These are phyloP conservation scores for Craterostigma plantagineum DNA, from an alignment of 257 asterid species.

Conservation along the genomic window DNA sequence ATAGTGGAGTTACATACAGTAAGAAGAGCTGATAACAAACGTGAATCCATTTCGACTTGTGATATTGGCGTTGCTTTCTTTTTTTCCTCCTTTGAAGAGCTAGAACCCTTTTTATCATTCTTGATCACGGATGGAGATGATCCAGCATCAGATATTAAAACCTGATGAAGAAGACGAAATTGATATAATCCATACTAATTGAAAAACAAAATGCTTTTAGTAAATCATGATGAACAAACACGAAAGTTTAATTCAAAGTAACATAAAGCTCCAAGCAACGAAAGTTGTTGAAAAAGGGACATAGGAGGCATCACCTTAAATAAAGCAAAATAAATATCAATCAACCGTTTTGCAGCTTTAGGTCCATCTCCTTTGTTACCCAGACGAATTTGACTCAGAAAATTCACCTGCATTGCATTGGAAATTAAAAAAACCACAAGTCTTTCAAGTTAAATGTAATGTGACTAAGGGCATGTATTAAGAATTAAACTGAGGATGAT, in stretches of 20 bases:
- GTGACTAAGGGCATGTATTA: background rate
- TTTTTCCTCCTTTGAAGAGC: constrained; percentile 28
- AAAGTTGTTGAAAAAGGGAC: background rate
- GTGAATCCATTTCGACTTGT: constrained; percentile 91
- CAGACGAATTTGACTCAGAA: constrained; percentile 72
- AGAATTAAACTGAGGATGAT: background rate
- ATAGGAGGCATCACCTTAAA: constrained; percentile 52
- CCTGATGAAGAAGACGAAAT: constrained; percentile 21
- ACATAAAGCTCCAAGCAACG: too few relatives aligned
- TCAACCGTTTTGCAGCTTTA: constrained; percentile 74
- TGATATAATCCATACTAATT: constrained; percentile 3
- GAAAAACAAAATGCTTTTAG: background rate
- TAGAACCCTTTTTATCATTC: constrained; percentile 22
- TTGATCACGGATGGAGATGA: constrained; percentile 17
- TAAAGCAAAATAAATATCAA: constrained; percentile 85
- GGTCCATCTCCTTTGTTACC: constrained; percentile 89
- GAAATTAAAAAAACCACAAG: background rate
- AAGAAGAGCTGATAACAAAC: constrained; percentile 67
- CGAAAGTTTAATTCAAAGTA: background rate
- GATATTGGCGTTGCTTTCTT: constrained; percentile 24
- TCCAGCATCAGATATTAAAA: constrained; percentile 64
- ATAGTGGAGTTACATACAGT: constrained; percentile 31
- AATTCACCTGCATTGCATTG: constrained; percentile 64
- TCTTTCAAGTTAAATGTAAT: background rate
- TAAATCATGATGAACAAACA: too few relatives aligned